Percentiles rank a stretch among this genome's conserved stretches.
Conservation (phyloP, 176 grass and related monocot species). For the Raddia distichophylla region DNA sequence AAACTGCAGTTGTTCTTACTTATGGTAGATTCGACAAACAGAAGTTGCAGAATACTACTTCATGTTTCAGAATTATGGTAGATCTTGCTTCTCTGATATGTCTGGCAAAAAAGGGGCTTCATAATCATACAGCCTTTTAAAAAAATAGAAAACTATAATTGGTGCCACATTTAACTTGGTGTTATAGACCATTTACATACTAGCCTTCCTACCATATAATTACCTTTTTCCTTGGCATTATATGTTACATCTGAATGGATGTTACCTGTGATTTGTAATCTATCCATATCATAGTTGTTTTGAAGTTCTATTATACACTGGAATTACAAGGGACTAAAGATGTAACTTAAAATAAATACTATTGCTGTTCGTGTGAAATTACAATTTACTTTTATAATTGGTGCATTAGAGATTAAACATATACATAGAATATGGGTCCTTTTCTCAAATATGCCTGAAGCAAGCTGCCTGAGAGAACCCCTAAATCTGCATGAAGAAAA, state of each 20-base stretch:
- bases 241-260: conserved; percentile 9
- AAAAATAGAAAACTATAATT: background rate
- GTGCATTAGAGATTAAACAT: background rate
- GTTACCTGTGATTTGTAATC: background rate
- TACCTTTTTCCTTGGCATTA: conserved; percentile 7
- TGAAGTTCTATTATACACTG: background rate
- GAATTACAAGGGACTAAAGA: background rate
- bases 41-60: background rate
- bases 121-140: conserved; percentile 8
- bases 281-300: background rate
- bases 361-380: too few species aligned
- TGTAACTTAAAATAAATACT: too few species aligned
- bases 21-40: conserved; percentile 4
- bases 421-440: conserved; percentile 7
- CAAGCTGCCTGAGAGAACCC: background rate
- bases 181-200: background rate
- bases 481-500: background rate
- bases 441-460: conserved; percentile 11
- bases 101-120: conserved; percentile 1
- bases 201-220: background rate
- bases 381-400: too few species aligned
- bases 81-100: background rate
- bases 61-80: conserved; percentile 9
- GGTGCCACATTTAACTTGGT: background rate
- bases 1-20: conserved; percentile 15